phyloP scores from a whole-genome alignment of 1,284 basidiomycete genomes.

The Meira nashicola region DNA sequence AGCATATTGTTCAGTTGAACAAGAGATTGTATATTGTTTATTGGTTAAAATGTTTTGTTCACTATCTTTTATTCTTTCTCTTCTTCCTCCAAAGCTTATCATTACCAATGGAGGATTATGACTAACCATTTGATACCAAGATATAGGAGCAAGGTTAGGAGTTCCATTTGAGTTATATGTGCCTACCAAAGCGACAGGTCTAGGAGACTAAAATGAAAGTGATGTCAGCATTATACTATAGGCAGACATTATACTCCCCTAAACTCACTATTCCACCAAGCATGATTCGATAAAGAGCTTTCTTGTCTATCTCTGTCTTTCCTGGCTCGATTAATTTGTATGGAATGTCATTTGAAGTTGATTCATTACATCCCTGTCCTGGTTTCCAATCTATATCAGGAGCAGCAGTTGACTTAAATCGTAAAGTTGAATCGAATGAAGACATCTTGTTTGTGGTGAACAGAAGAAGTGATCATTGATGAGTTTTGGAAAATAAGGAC shows the following conservation, averaged over 20 bases:
- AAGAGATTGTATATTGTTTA: constrained; percentile 31
- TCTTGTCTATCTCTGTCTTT: constrained; percentile 25
- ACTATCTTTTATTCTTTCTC: constrained; percentile 32
- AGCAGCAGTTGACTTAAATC: constrained; percentile 2
- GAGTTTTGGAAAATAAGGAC: too few relatives aligned
- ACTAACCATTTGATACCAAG: constrained; percentile 43
- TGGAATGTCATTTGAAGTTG: constrained; percentile 16
- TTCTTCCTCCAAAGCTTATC: constrained; percentile 34
- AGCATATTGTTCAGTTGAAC: constrained; percentile 31
- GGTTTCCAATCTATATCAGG: constrained; percentile 24
- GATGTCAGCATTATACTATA: constrained; percentile 1
- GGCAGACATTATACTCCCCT: background rate
- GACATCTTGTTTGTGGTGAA: too few relatives aligned
- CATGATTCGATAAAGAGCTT: constrained; percentile 39
- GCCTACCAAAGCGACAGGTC: constrained; percentile 38
- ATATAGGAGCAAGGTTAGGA: constrained; percentile 35
- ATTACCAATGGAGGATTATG: constrained; percentile 41
- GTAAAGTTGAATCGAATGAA: background rate
- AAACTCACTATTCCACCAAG: constrained; percentile 25
- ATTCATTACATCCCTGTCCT: constrained; percentile 32
- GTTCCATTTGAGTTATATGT: constrained; percentile 30
- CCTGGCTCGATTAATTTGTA: constrained; percentile 33
- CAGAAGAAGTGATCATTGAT: too few relatives aligned
- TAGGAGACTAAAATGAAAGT: constrained; percentile 18
- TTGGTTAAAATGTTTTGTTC: constrained; percentile 33